A percentile compares a stretch with the other conserved stretches of the same genome.
phyloP scores from a whole-genome alignment of 148 eudicot species.

The Bassia scoparia region DNA sequence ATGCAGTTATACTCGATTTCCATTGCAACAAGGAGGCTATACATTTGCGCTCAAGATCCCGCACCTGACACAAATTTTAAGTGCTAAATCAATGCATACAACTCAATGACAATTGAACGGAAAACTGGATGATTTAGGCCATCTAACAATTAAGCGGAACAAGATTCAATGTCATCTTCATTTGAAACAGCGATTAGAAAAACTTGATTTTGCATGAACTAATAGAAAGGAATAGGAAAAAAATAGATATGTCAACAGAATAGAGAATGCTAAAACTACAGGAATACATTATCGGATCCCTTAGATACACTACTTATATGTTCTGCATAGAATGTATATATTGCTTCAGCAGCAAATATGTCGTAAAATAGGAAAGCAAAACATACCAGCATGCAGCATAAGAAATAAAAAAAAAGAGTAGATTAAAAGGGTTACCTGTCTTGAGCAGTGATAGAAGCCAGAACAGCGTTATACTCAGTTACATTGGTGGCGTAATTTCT shows the following conservation, averaged over 20 bases:
- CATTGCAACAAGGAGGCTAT: slow-evolving; percentile 64
- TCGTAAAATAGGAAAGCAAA: too few species aligned
- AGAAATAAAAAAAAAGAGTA: too few species aligned
- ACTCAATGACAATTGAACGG: neutral
- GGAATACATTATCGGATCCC: neutral
- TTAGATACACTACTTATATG: neutral
- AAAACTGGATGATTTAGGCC: neutral
- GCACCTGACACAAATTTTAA: slow-evolving; percentile 53
- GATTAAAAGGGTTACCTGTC: too few species aligned
- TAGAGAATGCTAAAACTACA: neutral
- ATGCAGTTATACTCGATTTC: slow-evolving; percentile 87
- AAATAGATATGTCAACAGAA: slow-evolving; percentile 9
- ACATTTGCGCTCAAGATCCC: slow-evolving; percentile 82
- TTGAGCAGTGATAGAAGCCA: too few species aligned
- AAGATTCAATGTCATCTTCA: slow-evolving; percentile 43
- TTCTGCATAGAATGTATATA: neutral
- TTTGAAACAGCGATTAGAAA: slow-evolving; percentile 69
- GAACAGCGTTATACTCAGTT: too few species aligned
- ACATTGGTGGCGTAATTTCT: too few species aligned
- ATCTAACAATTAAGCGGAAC: neutral
- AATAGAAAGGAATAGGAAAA: slow-evolving; percentile 22
- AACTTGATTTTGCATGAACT: slow-evolving; percentile 96
- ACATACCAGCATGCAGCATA: too few species aligned
- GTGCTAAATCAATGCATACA: slow-evolving; percentile 11
- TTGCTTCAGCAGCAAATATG: slow-evolving; percentile 1